Conservation (phyloP, 768 basidiomycete species). For the Agaricus subrufescens region DNA sequence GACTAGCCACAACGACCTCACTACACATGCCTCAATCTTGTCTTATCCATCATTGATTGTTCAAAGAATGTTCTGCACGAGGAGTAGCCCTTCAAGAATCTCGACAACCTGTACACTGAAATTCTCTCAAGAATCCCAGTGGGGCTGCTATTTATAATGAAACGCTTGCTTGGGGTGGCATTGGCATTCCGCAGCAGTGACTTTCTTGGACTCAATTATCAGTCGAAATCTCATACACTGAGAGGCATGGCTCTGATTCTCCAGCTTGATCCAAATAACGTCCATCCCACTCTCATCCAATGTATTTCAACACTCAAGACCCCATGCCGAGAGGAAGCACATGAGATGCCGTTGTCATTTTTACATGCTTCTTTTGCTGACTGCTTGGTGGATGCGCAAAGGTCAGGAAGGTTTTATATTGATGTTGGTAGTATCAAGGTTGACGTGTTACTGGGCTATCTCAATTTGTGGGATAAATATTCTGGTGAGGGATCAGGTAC, state of each 20-base stretch:
- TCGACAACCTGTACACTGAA: neutral
- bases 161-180: neutral
- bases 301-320: neutral
- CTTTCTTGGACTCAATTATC: too few relatives aligned
- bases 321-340: neutral
- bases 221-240: neutral
- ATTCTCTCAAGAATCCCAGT: neutral
- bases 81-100: neutral
- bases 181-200: neutral
- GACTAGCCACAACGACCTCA: too few relatives aligned
- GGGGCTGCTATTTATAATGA: neutral
- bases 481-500: too few relatives aligned
- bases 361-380: constrained; percentile 34
- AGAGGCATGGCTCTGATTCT: neutral
- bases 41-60: neutral
- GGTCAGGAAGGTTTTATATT: constrained; percentile 8
- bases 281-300: neutral
- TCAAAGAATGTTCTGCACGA: too few relatives aligned
- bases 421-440: neutral
- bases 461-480: too few relatives aligned
- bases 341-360: neutral
- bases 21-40: too few relatives aligned
- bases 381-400: neutral
- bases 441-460: neutral
- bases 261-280: neutral